These are phyloP conservation scores for Aspergillus sclerotiicarbonarius DNA, from an alignment of 495 filamentous ascomycete genomes.

Conservation along the genomic window DNA sequence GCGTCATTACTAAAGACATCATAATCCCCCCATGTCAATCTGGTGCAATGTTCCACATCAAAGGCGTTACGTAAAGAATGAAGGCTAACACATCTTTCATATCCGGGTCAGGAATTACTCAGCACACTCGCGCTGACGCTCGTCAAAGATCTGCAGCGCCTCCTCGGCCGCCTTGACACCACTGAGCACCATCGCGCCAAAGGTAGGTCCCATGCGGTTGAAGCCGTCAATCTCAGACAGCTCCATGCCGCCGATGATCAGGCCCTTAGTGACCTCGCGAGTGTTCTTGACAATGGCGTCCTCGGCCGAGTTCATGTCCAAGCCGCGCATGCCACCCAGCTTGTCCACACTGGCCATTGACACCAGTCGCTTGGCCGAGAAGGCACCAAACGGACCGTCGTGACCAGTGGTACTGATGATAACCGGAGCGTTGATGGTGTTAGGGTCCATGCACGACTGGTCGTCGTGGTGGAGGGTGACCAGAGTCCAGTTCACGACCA, in stretches of 20 bases:
- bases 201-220: conserved; percentile 80
- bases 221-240: conserved; percentile 85
- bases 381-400: conserved; percentile 87
- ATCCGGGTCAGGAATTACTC: conserved; percentile 21
- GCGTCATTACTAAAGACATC: too few relatives aligned
- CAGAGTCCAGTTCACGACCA: conserved; percentile 92
- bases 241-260: conserved; percentile 94
- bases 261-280: conserved; percentile 77
- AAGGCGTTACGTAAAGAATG: too few relatives aligned
- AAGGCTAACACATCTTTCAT: neutral
- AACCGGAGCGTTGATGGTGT: conserved; percentile 87
- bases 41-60: too few relatives aligned
- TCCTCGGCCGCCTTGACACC: conserved; percentile 90
- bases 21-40: too few relatives aligned
- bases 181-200: conserved; percentile 78
- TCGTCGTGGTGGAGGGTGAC: conserved; percentile 89
- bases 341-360: conserved; percentile 77
- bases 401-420: conserved; percentile 87
- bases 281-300: conserved; percentile 90
- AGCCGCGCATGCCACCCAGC: conserved; percentile 84
- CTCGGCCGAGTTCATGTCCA: conserved; percentile 87
- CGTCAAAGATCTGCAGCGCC: conserved; percentile 70
- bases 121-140: conserved; percentile 64
- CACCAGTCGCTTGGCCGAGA: conserved; percentile 80
- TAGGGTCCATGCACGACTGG: conserved; percentile 93